These are phyloP conservation scores for Chlorella vulgaris DNA, from an alignment of 139 green algal species.

Conservation along the genomic window DNA sequence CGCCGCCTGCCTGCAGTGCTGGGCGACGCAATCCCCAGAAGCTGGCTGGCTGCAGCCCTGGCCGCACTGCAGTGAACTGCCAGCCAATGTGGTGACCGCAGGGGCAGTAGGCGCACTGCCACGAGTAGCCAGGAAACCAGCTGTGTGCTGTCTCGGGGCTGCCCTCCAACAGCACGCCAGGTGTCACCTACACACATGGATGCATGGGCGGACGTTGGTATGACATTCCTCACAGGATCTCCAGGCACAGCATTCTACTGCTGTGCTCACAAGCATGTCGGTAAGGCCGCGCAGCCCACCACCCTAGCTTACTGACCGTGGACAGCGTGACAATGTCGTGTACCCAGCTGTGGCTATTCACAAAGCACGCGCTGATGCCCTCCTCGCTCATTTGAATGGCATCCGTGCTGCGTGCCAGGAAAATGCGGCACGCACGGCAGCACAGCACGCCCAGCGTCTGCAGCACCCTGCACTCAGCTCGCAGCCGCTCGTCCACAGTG, in stretches of 20 bases:
- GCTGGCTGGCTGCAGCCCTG: conserved; percentile 1
- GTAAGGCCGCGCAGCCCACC: no score
- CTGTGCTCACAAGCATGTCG: no score
- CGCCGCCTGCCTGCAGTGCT: conserved; percentile 9
- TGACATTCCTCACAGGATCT: neutral
- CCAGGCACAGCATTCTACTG: no score
- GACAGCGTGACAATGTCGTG: conserved; percentile 62
- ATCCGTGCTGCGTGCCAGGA: conserved; percentile 25
- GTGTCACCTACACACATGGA: neutral
- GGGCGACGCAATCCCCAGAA: conserved; percentile 45
- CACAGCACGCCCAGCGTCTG: conserved; percentile 7
- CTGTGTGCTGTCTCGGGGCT: conserved; percentile 54
- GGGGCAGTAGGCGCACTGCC: conserved; percentile 59
- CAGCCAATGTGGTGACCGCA: conserved; percentile 50
- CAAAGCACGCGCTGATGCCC: conserved; percentile 49
- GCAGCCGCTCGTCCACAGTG: conserved; percentile 35
- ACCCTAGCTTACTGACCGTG: neutral
- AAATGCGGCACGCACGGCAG: conserved; percentile 22
- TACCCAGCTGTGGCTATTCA: conserved; percentile 54
- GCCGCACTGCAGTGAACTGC: conserved; percentile 39
- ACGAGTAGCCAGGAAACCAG: conserved; percentile 70
- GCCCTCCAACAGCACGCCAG: conserved; percentile 35
- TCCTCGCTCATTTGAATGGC: conserved; percentile 49
- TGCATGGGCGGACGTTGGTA: neutral
- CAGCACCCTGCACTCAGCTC: conserved; percentile 17